A percentile compares a stretch with the other conserved stretches of the same genome.
These are phyloP conservation scores for Abrus precatorius DNA, from an alignment of 306 rosid genomes.

Conservation along the genomic window DNA sequence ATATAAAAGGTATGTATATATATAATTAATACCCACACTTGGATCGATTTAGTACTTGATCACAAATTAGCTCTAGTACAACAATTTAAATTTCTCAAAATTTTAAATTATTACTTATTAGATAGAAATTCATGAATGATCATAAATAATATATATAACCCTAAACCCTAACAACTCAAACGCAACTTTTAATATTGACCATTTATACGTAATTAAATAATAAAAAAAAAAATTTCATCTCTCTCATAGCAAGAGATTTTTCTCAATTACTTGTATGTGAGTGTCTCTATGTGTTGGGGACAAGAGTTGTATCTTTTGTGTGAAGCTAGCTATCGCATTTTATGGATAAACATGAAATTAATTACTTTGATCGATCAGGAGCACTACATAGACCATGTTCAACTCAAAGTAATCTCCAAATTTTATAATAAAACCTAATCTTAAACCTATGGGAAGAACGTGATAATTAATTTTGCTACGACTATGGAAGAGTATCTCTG, in stretches of 20 bases:
- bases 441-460: slow-evolving; percentile 47
- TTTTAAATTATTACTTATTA: neutral
- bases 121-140: neutral
- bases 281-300: neutral
- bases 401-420: slow-evolving; percentile 3
- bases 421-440: slow-evolving; percentile 19
- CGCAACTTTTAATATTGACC: too few relatives aligned
- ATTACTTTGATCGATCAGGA: slow-evolving; percentile 2
- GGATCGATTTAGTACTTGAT: neutral
- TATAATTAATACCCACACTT: too few relatives aligned
- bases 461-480: slow-evolving; percentile 46
- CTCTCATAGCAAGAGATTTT: too few relatives aligned
- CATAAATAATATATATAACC: too few relatives aligned
- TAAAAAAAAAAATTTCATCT: too few relatives aligned
- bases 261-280: neutral
- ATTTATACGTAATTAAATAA: too few relatives aligned
- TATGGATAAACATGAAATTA: neutral
- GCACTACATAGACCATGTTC: slow-evolving; percentile 17
- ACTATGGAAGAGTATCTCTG: slow-evolving; percentile 44
- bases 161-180: too few relatives aligned
- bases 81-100: neutral
- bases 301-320: neutral
- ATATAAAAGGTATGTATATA: too few relatives aligned
- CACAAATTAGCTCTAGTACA: neutral
- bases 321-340: neutral